Evolutionary conservation across 192 early-diverging fungal species (phyloP), one percentile per base, ranked within the genome.

Genomic region (Borealophlyctis nickersoniae): DNA sequence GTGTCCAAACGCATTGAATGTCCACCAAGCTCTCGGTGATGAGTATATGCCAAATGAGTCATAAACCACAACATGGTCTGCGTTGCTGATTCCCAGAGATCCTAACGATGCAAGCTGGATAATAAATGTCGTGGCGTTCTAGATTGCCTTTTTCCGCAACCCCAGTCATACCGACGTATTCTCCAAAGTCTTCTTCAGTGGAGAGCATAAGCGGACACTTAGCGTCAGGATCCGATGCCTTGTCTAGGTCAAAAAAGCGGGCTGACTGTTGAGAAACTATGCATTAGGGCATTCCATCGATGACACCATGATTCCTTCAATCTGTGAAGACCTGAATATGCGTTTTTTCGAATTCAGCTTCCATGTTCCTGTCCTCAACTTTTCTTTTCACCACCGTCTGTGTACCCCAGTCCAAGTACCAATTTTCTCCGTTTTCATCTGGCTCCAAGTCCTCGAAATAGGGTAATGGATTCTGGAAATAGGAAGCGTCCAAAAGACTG

Each of bases 141-240:
- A 36, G 53, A 55, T 13, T 28, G 14, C 24, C 13, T 1, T 30
- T 13, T 16, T 22, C 26, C 14, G 53, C 24, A n/a, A 24, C 14
- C 14, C 24, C 26, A 13, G 16, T 34, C 63, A 13, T 19, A 45
- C 85, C 86, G 16, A 93, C 88, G 30, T 85, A 81, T 0, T 81
- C 58, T 30, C 78, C 88, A 81, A 98, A 98, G 26, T 79, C 77
- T 39, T 76, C 69, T 9, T 82, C 69, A 23, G 82, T 75, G 0
- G 96, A 94, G 31, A 96, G 79, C 94, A 96, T 95, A 64, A 96
- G 94, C 11, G 96, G 96, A 24, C 94, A 70, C 64, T 74, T 31
- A 30, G 64, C 78, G 22, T 81, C 65, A 28, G 79, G 74, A 70
- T 96, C 93, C 49, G 91, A 87, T 54, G 91, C 81, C 13, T 74